Base-by-base conservation (phyloP, 176 grass and related monocot genomes). In the Tillandsia fasciculata region DNA sequence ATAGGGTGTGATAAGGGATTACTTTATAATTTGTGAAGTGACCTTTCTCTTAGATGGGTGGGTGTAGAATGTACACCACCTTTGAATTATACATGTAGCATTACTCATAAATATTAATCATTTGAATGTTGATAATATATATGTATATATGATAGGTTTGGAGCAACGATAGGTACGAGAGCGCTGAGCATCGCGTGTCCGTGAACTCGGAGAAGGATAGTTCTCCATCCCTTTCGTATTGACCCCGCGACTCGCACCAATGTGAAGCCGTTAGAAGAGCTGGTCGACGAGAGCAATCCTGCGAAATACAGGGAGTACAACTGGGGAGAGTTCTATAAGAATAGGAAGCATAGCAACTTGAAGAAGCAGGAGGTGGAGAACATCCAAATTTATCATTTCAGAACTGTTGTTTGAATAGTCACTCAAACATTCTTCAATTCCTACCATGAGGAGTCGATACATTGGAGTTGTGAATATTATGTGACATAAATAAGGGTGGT, bases 81-180 rank as follows among this genome's bases (percentile, higher is more conserved):
- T 20, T 20, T 20, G 20, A 20, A 20, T 20, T 20, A 20, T 20
- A 20, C 20, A 20, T 20, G 20, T 20, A 20, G 20, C 20, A 20
- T 20, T 20, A n/a, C n/a, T n/a, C n/a, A n/a, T n/a, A n/a, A 42
- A 42, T 42, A 42, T 5, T 42, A 42, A 42, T 4, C 33, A 42
- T 42, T 42, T 42, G 33, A 3, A 6, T 42, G 33, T 42, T 42
- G 33, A 42, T 42, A 42, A 42, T 42, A 24, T 24, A 24, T 24
- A 24, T 24, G 1, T 24, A 24, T 24, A 24, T 10, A 9, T 59
- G 15, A 17, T 26, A 85, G 89, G 91, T 96, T 8, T 96, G 92
- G 92, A 96, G 92, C 92, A 91, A 96, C 42, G 88, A 96, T 14
- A 78, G 75, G 70, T 91, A 96, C 64, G 76, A 82, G 78, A 96